Evolutionary conservation across 805 yeast genomes (phyloP).

Genomic region (Candida quercuum): DNA sequence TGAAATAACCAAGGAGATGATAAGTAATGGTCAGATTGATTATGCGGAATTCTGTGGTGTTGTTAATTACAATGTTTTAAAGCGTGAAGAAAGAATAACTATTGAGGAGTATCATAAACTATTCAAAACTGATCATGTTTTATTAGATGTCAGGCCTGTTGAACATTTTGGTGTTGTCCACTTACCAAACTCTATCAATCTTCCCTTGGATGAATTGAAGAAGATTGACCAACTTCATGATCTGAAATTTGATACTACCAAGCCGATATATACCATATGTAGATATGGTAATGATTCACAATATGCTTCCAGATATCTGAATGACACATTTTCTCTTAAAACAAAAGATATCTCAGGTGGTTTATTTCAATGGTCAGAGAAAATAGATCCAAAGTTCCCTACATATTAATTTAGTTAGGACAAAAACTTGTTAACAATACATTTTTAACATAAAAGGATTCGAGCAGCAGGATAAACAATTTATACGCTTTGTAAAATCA

Average conservation of each 20-base stretch:
- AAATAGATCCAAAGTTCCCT: slow-evolving; percentile 58
- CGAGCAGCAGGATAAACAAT: too few relatives aligned
- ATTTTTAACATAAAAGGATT: not conserved
- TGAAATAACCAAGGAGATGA: slow-evolving; percentile 37
- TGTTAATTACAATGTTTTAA: slow-evolving; percentile 39
- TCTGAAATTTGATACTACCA: slow-evolving; percentile 24
- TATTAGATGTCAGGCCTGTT: slow-evolving; percentile 76
- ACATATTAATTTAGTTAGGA: slow-evolving; percentile 41
- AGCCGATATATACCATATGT: slow-evolving; percentile 63
- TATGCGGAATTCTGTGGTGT: slow-evolving; percentile 77
- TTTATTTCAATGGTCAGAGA: slow-evolving; percentile 56
- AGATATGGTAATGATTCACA: slow-evolving; percentile 91
- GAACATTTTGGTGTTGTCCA: slow-evolving; percentile 70
- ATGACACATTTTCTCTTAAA: slow-evolving; percentile 41
- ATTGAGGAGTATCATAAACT: slow-evolving; percentile 30
- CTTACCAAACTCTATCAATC: slow-evolving; percentile 52
- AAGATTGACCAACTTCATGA: slow-evolving; percentile 23
- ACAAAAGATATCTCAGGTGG: slow-evolving; percentile 80
- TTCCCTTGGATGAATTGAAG: slow-evolving; percentile 53
- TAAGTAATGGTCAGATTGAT: slow-evolving; percentile 45
- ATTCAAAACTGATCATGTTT: slow-evolving; percentile 18
- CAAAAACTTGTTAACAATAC: too few relatives aligned
- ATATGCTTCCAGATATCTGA: slow-evolving; percentile 55
- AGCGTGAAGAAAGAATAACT: slow-evolving; percentile 40
- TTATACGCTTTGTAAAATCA: slow-evolving; percentile 27